Evolutionary conservation across 768 basidiomycete species (phyloP).

Genomic region (Lactarius hatsudake): DNA sequence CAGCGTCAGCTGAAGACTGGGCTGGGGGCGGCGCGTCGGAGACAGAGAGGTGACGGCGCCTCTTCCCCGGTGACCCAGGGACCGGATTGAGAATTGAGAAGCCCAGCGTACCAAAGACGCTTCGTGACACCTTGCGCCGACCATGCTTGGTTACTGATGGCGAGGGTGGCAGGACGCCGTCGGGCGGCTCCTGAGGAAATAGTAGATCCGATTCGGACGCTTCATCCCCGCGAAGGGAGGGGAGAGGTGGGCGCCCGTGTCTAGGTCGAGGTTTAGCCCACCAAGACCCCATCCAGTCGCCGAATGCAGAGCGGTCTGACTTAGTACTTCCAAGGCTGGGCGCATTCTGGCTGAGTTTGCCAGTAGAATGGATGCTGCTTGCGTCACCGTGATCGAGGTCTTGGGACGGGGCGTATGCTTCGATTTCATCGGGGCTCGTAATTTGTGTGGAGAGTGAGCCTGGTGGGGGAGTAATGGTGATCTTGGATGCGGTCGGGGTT

Average conservation of each 20-base stretch:
- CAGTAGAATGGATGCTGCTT: constrained; percentile 22
- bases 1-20: neutral
- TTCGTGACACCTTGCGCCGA: constrained; percentile 51
- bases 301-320: constrained; percentile 42
- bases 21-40: constrained; percentile 5
- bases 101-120: constrained; percentile 70
- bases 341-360: constrained; percentile 21
- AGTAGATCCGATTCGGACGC: constrained; percentile 9
- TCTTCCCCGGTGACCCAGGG: constrained; percentile 18
- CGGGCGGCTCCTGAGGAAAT: constrained; percentile 24
- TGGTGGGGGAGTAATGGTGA: constrained; percentile 20
- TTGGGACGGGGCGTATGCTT: neutral
- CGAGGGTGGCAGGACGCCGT: constrained; percentile 21
- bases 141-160: constrained; percentile 20
- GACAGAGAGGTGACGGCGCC: constrained; percentile 20
- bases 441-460: neutral
- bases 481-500: constrained; percentile 22
- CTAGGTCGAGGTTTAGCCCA: constrained; percentile 53
- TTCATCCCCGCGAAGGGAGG: constrained; percentile 10
- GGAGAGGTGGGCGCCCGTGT: constrained; percentile 29
- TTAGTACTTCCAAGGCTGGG: constrained; percentile 26
- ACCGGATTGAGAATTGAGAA: constrained; percentile 62
- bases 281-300: constrained; percentile 79
- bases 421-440: neutral
- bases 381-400: constrained; percentile 13